Evolutionary conservation across 192 early-diverging fungal species (phyloP).

Genomic region (Linderina pennispora): DNA sequence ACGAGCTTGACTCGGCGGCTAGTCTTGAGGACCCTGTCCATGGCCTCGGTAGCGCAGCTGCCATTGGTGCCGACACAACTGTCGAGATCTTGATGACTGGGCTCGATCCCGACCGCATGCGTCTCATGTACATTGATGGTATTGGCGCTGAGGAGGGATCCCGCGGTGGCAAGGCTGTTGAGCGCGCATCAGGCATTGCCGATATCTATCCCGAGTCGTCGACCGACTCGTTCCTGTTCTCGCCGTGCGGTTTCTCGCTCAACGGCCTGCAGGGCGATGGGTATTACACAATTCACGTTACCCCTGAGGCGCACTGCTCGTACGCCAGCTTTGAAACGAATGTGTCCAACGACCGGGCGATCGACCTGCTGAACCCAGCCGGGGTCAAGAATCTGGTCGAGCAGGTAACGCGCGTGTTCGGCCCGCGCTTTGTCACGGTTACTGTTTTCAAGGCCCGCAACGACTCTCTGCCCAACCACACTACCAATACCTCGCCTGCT

Average conservation of each 20-base stretch:
- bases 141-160: constrained; percentile 55
- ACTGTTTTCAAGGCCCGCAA: constrained; percentile 66
- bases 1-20: background rate
- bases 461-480: background rate
- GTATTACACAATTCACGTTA: constrained; percentile 98
- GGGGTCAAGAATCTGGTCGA: constrained; percentile 62
- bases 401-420: constrained; percentile 78
- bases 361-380: constrained; percentile 35
- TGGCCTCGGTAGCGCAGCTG: background rate
- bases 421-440: constrained; percentile 70
- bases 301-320: constrained; percentile 95
- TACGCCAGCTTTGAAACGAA: constrained; percentile 99
- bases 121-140: constrained; percentile 63
- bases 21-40: too few relatives aligned
- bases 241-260: constrained; percentile 95
- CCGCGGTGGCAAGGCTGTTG: constrained; percentile 58
- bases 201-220: constrained; percentile 73
- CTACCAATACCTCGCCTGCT: too few relatives aligned
- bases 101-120: constrained; percentile 73
- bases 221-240: constrained; percentile 87
- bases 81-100: constrained; percentile 97
- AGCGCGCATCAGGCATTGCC: constrained; percentile 72
- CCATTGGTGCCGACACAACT: constrained; percentile 61
- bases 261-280: constrained; percentile 78
- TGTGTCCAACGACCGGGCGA: constrained; percentile 56